Conservation (phyloP, 192 early-diverging fungal species). For the Glomus cerebriforme region DNA sequence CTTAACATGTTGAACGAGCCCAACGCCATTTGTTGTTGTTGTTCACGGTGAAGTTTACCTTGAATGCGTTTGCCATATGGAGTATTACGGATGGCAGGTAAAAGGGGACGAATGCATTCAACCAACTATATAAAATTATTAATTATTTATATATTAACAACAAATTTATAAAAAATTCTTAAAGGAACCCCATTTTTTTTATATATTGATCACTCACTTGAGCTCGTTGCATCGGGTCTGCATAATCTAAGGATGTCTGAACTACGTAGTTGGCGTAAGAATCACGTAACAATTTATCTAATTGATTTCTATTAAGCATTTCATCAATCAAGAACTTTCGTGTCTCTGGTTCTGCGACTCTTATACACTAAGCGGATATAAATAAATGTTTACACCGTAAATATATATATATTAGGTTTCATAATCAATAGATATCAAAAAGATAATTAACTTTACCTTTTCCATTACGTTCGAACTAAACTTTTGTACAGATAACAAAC, state of each 20-base stretch:
- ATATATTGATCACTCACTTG: constrained; percentile 41
- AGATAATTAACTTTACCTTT: constrained; percentile 56
- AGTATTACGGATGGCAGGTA: constrained; percentile 82
- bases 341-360: constrained; percentile 71
- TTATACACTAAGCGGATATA: constrained; percentile 66
- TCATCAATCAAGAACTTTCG: constrained; percentile 72
- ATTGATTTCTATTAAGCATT: constrained; percentile 68
- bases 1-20: constrained; percentile 34
- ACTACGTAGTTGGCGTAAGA: constrained; percentile 92
- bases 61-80: constrained; percentile 89
- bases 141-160: background rate
- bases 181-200: background rate
- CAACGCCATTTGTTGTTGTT: constrained; percentile 51
- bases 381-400: background rate
- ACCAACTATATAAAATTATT: constrained; percentile 54
- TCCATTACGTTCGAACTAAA: constrained; percentile 93
- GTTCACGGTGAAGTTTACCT: constrained; percentile 72
- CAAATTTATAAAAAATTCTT: background rate
- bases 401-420: background rate
- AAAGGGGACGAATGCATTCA: constrained; percentile 77
- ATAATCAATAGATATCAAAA: background rate
- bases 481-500: constrained; percentile 82
- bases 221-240: constrained; percentile 67
- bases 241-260: constrained; percentile 84
- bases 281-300: constrained; percentile 82